A percentile compares a stretch with the other conserved stretches of the same genome.
Evolutionary conservation across 2,329 filamentous ascomycete genomes (phyloP).

Genomic region (Penicillium olsonii): DNA sequence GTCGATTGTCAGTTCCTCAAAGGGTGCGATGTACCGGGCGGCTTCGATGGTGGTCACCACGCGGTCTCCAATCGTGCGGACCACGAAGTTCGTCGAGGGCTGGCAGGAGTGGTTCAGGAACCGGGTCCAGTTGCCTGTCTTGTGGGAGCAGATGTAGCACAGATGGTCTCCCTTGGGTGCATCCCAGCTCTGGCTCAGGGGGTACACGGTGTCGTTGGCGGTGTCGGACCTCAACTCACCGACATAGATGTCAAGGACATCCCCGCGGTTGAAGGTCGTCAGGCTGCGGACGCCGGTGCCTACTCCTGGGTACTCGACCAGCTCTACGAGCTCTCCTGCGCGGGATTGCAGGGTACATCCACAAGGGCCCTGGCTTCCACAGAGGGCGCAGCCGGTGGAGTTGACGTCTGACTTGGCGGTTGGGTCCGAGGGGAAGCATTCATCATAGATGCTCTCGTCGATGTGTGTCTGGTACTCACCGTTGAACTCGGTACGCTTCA

Average conservation of each 20-base stretch:
- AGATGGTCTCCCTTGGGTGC: neutral
- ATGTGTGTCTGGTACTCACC: conserved; percentile 5
- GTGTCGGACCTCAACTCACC: conserved; percentile 22
- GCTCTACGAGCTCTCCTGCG: conserved; percentile 30
- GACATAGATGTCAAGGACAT: conserved; percentile 28
- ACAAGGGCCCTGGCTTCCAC: conserved; percentile 17
- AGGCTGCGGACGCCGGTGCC: conserved; percentile 36
- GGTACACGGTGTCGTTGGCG: conserved; percentile 20
- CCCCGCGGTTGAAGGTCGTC: conserved; percentile 22
- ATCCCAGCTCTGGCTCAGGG: conserved; percentile 11
- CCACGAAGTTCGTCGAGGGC: conserved; percentile 21
- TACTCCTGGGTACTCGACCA: conserved; percentile 29
- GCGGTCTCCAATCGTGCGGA: conserved; percentile 22
- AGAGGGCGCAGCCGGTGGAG: conserved; percentile 19
- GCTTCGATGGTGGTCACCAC: conserved; percentile 23
- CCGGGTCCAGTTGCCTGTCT: conserved; percentile 37
- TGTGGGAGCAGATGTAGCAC: conserved; percentile 18
- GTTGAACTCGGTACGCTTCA: neutral
- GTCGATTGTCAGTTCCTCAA: conserved; percentile 37
- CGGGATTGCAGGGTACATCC: conserved; percentile 18
- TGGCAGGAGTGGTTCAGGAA: conserved; percentile 41
- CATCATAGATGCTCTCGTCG: neutral
- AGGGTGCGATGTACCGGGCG: conserved; percentile 28
- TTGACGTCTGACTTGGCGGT: neutral
- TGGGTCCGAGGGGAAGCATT: neutral